These are phyloP conservation scores for Ajuga chamaepitys DNA, from an alignment of 257 asterid genomes.

Conservation along the genomic window DNA sequence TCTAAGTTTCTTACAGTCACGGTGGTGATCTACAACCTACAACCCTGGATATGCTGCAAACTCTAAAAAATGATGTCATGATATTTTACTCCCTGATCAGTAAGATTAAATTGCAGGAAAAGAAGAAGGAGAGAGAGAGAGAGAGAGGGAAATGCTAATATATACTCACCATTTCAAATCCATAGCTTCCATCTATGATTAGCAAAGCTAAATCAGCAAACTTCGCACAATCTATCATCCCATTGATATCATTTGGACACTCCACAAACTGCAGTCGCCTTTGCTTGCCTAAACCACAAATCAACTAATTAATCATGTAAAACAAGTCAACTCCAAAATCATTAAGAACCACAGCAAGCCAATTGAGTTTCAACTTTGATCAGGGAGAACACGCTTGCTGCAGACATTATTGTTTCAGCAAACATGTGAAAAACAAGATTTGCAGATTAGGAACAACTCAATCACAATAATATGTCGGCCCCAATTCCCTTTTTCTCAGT, in stretches of 20 bases:
- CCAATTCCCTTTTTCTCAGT: background rate
- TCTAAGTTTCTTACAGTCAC: background rate
- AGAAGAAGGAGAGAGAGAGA: no score
- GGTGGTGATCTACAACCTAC: background rate
- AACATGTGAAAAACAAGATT: no score
- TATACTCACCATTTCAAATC: slow-evolving; percentile 90
- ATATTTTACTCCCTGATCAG: background rate
- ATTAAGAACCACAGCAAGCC: background rate
- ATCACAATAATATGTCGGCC: background rate
- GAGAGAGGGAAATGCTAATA: background rate
- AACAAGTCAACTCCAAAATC: background rate
- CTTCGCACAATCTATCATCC: slow-evolving; percentile 98
- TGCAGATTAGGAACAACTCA: background rate
- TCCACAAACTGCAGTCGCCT: slow-evolving; percentile 93
- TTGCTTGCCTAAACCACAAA: slow-evolving; percentile 61
- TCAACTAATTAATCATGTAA: slow-evolving; percentile 7
- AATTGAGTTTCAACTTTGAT: background rate
- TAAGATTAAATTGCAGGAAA: background rate
- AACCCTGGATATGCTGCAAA: background rate
- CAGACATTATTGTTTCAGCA: no score
- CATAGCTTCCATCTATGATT: slow-evolving; percentile 96
- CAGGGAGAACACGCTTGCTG: no score
- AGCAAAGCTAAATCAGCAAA: slow-evolving; percentile 91
- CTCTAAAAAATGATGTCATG: background rate
- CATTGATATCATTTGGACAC: slow-evolving; percentile 96